phyloP scores from a whole-genome alignment of 345 rosid species.

The Eucalyptus sp. region DNA sequence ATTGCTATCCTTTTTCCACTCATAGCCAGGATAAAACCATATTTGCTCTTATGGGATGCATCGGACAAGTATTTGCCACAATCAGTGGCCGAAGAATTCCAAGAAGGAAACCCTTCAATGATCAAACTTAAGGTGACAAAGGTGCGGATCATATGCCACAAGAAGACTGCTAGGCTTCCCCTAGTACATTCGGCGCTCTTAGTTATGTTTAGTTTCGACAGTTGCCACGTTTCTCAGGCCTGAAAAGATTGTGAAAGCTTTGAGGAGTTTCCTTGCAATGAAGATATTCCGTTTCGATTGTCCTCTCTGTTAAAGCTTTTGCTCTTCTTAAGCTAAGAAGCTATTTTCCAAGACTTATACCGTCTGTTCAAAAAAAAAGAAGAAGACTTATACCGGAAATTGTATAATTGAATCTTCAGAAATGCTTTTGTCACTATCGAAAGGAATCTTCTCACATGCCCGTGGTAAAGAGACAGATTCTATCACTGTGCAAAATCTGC shows the following conservation, averaged over 20 bases:
- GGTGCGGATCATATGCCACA: slow-evolving; percentile 90
- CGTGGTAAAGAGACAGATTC: too few relatives aligned
- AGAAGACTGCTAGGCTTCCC: slow-evolving; percentile 58
- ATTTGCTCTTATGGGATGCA: slow-evolving; percentile 60
- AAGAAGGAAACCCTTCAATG: slow-evolving; percentile 41
- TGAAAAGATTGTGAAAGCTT: slow-evolving; percentile 72
- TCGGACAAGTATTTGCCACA: slow-evolving; percentile 70
- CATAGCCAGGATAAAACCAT: slow-evolving; percentile 66
- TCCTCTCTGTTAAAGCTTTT: neutral
- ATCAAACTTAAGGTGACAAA: slow-evolving; percentile 55
- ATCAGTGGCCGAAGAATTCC: slow-evolving; percentile 73
- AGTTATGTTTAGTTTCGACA: neutral
- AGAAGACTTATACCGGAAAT: too few relatives aligned
- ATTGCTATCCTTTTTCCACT: neutral
- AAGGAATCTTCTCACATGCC: too few relatives aligned
- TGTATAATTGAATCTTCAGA: too few relatives aligned
- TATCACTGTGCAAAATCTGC: too few relatives aligned
- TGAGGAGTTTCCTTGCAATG: slow-evolving; percentile 27
- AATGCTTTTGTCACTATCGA: too few relatives aligned
- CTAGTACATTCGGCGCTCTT: neutral
- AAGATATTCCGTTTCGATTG: neutral
- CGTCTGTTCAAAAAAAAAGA: too few relatives aligned
- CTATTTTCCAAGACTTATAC: too few relatives aligned
- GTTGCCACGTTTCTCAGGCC: slow-evolving; percentile 37
- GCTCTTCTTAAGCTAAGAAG: too few relatives aligned